Evolutionary conservation across 2,329 filamentous ascomycete genomes (phyloP), one percentile per base, ranked within the genome.

Genomic region (Alternaria dauci): DNA sequence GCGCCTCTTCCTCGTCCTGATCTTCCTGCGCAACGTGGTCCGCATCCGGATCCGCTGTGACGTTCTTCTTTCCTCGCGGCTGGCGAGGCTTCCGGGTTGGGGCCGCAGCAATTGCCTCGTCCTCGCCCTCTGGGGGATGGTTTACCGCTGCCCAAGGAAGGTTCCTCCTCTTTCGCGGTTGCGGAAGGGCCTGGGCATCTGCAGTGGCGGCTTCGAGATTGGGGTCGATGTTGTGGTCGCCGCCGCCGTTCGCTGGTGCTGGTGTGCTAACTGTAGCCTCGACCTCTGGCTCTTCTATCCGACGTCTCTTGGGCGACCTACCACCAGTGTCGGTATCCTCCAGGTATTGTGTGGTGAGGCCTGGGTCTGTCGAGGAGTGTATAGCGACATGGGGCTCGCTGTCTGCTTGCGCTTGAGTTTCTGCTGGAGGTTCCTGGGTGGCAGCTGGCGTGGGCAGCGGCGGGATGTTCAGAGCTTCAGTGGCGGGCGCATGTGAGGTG

Each of bases 91-190:
- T 65, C 52, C 60, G 68, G 6, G 59, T 25, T 30, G 65, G 58
- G 8, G 56, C 56, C 5, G 48, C 55, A 18, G 60, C 46, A 11
- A 18, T 61, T 6, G 41, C 51, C 9, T 62, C 64, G 26, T 66
- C 65, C 16, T 55, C 55, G 4, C 63, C 64, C 8, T 65, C 65
- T 20, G 51, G 59, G 12, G 66, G 59, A 23, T 70, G 59, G 43
- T 78, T 78, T 8, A 78, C 74, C n/a, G 75, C 62, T 28, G 61
- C 61, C 75, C 75, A 78, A 20, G 72, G 68, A 11, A 66, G 39
- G 16, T 44, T 61, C 48, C 63, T 61, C 32, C 54, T 59, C 23
- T 52, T 59, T 28, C 48, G 54, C 36, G 59, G 54, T 42, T 53
- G 63, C 20, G 55, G 56, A 12, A 66, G 41, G 11, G 55, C 52